These are phyloP conservation scores for Phaffomyces thermotolerans DNA, from an alignment of 805 yeast genomes.

Conservation along the genomic window DNA sequence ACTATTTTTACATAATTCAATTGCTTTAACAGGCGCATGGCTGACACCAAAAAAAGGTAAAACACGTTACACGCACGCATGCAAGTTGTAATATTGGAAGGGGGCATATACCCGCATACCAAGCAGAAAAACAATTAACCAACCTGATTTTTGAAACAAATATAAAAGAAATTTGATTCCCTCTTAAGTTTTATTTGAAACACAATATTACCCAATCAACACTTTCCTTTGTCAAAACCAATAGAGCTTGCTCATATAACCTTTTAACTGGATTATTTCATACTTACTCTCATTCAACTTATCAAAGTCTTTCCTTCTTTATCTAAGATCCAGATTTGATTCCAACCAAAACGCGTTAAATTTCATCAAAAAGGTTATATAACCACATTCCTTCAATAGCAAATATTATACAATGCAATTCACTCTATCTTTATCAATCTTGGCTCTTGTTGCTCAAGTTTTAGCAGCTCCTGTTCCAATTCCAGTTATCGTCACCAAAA, in stretches of 20 bases:
- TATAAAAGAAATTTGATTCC: neutral
- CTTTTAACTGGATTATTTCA: neutral
- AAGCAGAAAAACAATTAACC: too few relatives aligned
- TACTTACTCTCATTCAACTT: neutral
- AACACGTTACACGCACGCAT: too few relatives aligned
- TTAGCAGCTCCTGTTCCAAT: slow-evolving; percentile 25
- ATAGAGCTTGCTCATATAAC: neutral
- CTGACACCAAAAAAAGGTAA: too few relatives aligned
- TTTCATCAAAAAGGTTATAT: slow-evolving; percentile 1
- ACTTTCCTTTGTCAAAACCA: neutral
- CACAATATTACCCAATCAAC: neutral
- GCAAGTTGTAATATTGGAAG: too few relatives aligned
- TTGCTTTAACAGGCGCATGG: too few relatives aligned
- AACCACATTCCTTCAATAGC: neutral
- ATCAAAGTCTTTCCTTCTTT: neutral
- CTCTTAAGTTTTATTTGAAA: neutral
- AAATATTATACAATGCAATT: slow-evolving; percentile 15
- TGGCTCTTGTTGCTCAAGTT: slow-evolving; percentile 21
- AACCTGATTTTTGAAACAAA: neutral
- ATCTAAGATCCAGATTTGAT: neutral
- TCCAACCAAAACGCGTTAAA: neutral
- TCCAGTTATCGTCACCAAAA: slow-evolving; percentile 22
- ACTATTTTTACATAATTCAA: too few relatives aligned
- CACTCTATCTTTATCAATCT: slow-evolving; percentile 17
- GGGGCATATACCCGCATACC: too few relatives aligned